These are phyloP conservation scores for Cyberlindnera xishuangbannaensis DNA, from an alignment of 805 yeast species.

Conservation along the genomic window DNA sequence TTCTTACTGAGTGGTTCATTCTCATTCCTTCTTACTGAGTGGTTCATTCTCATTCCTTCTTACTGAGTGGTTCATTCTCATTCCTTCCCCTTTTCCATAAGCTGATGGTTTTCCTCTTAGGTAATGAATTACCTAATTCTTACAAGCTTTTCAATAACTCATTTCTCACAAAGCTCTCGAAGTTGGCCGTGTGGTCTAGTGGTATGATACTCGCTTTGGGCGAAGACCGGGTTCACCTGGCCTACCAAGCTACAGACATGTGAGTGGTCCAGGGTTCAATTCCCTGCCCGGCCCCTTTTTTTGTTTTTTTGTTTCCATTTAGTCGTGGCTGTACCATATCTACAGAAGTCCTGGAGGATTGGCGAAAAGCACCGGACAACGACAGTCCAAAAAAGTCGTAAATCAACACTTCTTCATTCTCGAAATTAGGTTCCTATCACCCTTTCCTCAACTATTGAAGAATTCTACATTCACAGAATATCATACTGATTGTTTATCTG, in stretches of 20 bases:
- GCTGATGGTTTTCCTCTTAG: too few species aligned
- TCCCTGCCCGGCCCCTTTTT: conserved; percentile 25
- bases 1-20: too few species aligned
- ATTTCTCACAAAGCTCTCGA: conserved; percentile 2
- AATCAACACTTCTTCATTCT: neutral
- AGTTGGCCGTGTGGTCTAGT: conserved; percentile 27
- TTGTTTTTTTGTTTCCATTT: conserved; percentile 2
- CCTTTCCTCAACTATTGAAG: too few species aligned
- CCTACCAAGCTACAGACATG: conserved; percentile 14
- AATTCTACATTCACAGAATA: neutral
- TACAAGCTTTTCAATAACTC: too few species aligned
- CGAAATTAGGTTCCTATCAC: neutral
- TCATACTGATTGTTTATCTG: neutral
- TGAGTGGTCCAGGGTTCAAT: conserved; percentile 28
- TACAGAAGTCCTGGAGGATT: too few species aligned
- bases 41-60: too few species aligned
- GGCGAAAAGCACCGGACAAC: neutral
- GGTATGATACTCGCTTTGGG: conserved; percentile 29
- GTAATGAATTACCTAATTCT: too few species aligned
- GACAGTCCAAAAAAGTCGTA: neutral
- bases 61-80: too few species aligned
- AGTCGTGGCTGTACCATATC: neutral
- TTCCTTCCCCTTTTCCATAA: too few species aligned
- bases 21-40: too few species aligned
- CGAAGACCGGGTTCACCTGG: conserved; percentile 15